Percentiles rank a stretch among this genome's conserved stretches.
Conservation (phyloP, 2,329 filamentous ascomycete genomes). For the Ceratocystis albifundus region DNA sequence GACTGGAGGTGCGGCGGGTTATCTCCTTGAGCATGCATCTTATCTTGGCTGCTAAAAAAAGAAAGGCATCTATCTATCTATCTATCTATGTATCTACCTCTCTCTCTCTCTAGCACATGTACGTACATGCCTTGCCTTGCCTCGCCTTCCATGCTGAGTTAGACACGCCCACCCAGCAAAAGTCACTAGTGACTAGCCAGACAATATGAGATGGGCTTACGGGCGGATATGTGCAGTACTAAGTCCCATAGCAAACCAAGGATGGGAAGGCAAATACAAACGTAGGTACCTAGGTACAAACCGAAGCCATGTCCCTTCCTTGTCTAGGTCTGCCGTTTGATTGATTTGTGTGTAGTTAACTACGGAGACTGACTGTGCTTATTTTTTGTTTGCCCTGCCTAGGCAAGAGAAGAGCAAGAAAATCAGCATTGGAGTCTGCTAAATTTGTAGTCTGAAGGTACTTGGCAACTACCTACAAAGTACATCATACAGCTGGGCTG, state of each 20-base stretch:
- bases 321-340: background rate
- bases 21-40: background rate
- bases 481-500: too few relatives aligned
- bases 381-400: background rate
- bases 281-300: background rate
- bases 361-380: background rate
- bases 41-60: background rate
- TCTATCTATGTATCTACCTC: too few relatives aligned
- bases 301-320: background rate
- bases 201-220: background rate
- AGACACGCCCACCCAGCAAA: background rate
- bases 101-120: background rate
- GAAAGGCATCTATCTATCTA: too few relatives aligned
- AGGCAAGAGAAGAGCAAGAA: too few relatives aligned
- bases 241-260: background rate
- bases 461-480: too few relatives aligned
- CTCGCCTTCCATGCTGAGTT: background rate
- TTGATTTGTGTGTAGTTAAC: background rate
- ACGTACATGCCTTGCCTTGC: too few relatives aligned
- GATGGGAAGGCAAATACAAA: background rate
- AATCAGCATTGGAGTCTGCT: background rate
- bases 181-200: background rate
- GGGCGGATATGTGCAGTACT: background rate
- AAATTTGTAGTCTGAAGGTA: too few relatives aligned
- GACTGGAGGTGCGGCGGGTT: too few relatives aligned